phyloP scores from a whole-genome alignment of 2,329 filamentous ascomycete genomes.

The Laburnicola sp. region DNA sequence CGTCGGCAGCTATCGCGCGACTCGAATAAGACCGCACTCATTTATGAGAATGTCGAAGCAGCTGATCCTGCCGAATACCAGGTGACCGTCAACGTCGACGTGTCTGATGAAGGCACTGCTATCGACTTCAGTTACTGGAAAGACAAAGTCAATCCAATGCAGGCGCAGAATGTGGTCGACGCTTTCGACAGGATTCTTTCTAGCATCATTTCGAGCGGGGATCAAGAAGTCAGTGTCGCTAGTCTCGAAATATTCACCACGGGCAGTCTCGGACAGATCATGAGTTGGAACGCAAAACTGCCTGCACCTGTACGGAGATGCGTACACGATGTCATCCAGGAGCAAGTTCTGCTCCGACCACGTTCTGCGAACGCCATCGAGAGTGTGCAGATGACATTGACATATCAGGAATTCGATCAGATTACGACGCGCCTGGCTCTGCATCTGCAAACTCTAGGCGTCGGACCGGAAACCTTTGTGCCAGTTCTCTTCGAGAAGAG shows the following conservation, averaged over 20 bases:
- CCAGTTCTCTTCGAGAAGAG: slow-evolving; percentile 45
- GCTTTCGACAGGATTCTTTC: slow-evolving; percentile 35
- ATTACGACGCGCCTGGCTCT: slow-evolving; percentile 31
- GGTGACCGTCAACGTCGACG: slow-evolving; percentile 41
- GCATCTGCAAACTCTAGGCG: slow-evolving; percentile 30
- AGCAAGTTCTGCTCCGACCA: slow-evolving; percentile 35
- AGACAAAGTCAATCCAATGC: slow-evolving; percentile 29
- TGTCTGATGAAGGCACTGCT: slow-evolving; percentile 31
- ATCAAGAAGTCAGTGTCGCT: slow-evolving; percentile 25
- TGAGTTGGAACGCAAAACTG: slow-evolving; percentile 34
- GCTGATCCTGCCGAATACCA: slow-evolving; percentile 43
- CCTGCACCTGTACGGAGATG: slow-evolving; percentile 30
- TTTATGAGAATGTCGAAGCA: slow-evolving; percentile 40
- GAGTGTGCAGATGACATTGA: slow-evolving; percentile 36
- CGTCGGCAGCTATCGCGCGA: slow-evolving; percentile 28
- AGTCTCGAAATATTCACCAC: slow-evolving; percentile 30
- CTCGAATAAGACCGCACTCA: slow-evolving; percentile 29
- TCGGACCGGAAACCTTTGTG: slow-evolving; percentile 37
- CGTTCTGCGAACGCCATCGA: slow-evolving; percentile 35
- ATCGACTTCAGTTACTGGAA: slow-evolving; percentile 40
- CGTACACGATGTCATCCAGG: slow-evolving; percentile 34
- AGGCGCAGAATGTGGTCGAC: slow-evolving; percentile 36
- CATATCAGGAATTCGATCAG: slow-evolving; percentile 40
- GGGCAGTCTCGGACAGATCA: slow-evolving; percentile 28
- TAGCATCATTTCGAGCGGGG: slow-evolving; percentile 20